Percentiles rank a stretch among this genome's conserved stretches.
These are phyloP conservation scores for Neonectria neomacrospora DNA, from an alignment of 2,329 filamentous ascomycete genomes.

Conservation along the genomic window DNA sequence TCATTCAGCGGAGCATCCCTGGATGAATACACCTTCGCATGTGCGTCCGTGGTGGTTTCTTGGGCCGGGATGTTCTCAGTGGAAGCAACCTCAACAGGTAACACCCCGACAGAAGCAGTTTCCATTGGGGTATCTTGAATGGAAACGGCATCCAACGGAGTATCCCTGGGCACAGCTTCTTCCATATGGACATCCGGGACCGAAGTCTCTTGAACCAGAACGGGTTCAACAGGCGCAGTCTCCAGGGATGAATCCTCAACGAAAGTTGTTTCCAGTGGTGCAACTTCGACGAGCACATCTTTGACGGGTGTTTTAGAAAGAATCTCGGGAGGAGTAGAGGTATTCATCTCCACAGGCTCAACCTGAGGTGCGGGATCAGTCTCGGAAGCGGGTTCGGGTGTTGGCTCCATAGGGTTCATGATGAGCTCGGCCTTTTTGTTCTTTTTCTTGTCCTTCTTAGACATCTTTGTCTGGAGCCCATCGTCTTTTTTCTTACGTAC, in stretches of 20 bases:
- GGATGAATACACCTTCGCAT: not conserved
- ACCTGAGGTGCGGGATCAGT: not conserved
- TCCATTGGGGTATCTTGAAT: not conserved
- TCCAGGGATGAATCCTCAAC: not conserved
- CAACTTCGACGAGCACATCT: not conserved
- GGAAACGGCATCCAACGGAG: not conserved
- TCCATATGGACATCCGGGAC: not conserved
- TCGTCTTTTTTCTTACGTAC: not conserved
- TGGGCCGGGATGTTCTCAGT: not conserved
- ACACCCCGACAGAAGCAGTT: not conserved
- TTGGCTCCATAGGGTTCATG: not conserved
- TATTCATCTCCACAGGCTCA: slow-evolving; percentile 5
- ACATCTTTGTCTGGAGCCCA: slow-evolving; percentile 31
- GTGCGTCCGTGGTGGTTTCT: slow-evolving; percentile 2
- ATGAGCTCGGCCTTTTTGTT: slow-evolving; percentile 19
- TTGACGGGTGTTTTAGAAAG: not conserved
- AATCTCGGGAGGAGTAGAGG: slow-evolving; percentile 3
- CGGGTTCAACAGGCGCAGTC: not conserved
- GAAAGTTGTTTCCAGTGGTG: not conserved
- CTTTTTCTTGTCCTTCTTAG: slow-evolving; percentile 44
- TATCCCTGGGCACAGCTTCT: not conserved
- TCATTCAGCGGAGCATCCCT: not conserved
- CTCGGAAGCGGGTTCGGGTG: slow-evolving; percentile 2
- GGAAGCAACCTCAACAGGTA: not conserved
- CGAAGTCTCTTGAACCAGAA: not conserved